Conservation (phyloP, 768 basidiomycete genomes). For the Boletus sp. region DNA sequence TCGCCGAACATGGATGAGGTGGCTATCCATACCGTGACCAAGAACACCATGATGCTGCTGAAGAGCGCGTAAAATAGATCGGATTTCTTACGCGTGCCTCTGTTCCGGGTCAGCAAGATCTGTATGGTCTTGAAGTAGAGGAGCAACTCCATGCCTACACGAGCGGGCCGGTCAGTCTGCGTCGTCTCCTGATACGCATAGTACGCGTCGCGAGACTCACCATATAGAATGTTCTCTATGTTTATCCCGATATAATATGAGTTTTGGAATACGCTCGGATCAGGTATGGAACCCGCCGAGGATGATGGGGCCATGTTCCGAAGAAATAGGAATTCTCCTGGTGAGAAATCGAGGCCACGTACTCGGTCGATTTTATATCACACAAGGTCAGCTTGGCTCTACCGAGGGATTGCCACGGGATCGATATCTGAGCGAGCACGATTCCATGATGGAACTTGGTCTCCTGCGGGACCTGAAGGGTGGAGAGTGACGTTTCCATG, state of each 20-base stretch:
- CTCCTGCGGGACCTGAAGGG: not conserved
- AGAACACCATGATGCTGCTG: conserved; percentile 26
- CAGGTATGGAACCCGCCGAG: not conserved
- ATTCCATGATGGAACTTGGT: not conserved
- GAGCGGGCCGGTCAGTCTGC: not conserved
- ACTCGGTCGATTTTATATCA: conserved; percentile 4
- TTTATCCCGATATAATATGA: conserved; percentile 14
- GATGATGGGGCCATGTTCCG: not conserved
- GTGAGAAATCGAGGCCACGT: not conserved
- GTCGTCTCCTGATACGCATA: not conserved
- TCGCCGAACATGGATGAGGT: conserved; percentile 23
- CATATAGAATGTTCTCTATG: conserved; percentile 23
- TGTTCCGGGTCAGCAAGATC: conserved; percentile 1
- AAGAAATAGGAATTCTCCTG: not conserved
- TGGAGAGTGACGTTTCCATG: not conserved
- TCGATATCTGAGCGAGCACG: not conserved
- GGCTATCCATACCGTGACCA: conserved; percentile 31
- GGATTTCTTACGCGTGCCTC: conserved; percentile 2
- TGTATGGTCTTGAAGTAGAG: conserved; percentile 27
- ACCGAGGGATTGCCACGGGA: not conserved
- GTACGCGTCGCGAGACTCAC: conserved; percentile 5
- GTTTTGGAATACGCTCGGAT: conserved; percentile 5
- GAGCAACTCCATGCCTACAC: conserved; percentile 21
- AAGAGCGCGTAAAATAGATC: conserved; percentile 25
- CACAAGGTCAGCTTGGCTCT: not conserved